Base-by-base conservation (phyloP, 345 rosid genomes). In the Sisymbrium altissimum region DNA sequence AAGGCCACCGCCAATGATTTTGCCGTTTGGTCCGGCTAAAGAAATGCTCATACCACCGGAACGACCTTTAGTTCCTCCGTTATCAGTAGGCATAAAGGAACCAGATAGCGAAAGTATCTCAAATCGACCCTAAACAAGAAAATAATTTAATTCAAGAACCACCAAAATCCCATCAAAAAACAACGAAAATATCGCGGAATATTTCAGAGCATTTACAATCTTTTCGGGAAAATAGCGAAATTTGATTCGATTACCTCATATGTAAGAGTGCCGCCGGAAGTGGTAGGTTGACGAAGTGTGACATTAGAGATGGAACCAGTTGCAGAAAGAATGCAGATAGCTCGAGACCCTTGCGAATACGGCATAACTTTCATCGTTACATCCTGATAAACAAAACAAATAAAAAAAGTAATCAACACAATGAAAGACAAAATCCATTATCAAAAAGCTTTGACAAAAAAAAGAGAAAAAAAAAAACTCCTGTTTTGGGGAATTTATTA, bases 31-130 rank as follows among this genome's bases (percentile, higher is more conserved):
- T 72, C 95, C 91, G 1, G 97, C 97, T 82, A 90, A 86, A 33
- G 98, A 90, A 64, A 96, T 81, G 60, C 99, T 96, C 96, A 96
- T 90, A 43, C 99, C 98, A 60, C 99, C 99, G 0, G 98, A 84
- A 65, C 91, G 88, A 81, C 98, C 86, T 79, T 82, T 85, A 11
- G 89, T 81, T 75, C 96, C 97, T 71, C 88, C 89, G 69, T 73
- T 82, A 19, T 85, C 93, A 63, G 81, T 84, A 18, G 94, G 97
- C 83, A 86, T 87, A 62, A 72, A 92, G 36, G 97, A 96, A 38
- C 98, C 98, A 30, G 95, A 83, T 43, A 96, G 80, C 6, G 98
- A 90, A 9, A 96, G 96, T 77, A 96, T 96, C 87, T 96, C 99
- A 76, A 90, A 96, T 18, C 91, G 94, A 66, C 99, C 99, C 98